Evolutionary conservation across 2,329 filamentous ascomycete genomes (phyloP).

Genomic region (Neocucurbitaria cava): DNA sequence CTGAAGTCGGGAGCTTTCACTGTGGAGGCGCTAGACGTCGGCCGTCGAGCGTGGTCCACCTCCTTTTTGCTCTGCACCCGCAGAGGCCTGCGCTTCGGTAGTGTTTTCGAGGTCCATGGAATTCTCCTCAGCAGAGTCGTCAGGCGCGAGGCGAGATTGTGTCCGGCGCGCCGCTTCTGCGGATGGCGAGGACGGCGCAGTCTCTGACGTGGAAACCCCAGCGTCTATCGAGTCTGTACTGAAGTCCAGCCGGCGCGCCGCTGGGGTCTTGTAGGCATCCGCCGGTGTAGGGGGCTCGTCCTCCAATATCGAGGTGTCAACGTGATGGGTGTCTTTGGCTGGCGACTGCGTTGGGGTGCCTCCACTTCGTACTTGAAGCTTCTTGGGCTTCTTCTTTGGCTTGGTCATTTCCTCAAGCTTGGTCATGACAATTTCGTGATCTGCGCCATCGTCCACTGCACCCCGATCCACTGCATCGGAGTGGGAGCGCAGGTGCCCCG

Average conservation of each 20-base stretch:
- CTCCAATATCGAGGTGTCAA: conserved; percentile 38
- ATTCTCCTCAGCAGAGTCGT: conserved; percentile 4
- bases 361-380: conserved; percentile 25
- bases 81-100: conserved; percentile 9
- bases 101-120: conserved; percentile 2
- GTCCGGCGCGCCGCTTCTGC: conserved; percentile 49
- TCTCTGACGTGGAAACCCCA: conserved; percentile 38
- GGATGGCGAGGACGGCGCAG: conserved; percentile 52
- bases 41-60: conserved; percentile 33
- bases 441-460: conserved; percentile 10
- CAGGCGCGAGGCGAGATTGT: conserved; percentile 24
- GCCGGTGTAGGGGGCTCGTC: conserved; percentile 49
- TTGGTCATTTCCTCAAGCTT: conserved; percentile 24
- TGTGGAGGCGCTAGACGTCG: conserved; percentile 49
- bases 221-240: conserved; percentile 34
- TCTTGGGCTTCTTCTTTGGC: conserved; percentile 32
- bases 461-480: conserved; percentile 12
- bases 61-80: conserved; percentile 22
- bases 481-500: conserved; percentile 34
- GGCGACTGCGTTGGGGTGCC: conserved; percentile 20
- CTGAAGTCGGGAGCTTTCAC: conserved; percentile 48
- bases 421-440: conserved; percentile 23
- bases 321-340: conserved; percentile 16
- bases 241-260: conserved; percentile 34
- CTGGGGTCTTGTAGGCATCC: conserved; percentile 53